Evolutionary conservation across 2,329 filamentous ascomycete genomes (phyloP), one percentile per base, ranked within the genome.

Genomic region (Zymoseptoria tritici): DNA sequence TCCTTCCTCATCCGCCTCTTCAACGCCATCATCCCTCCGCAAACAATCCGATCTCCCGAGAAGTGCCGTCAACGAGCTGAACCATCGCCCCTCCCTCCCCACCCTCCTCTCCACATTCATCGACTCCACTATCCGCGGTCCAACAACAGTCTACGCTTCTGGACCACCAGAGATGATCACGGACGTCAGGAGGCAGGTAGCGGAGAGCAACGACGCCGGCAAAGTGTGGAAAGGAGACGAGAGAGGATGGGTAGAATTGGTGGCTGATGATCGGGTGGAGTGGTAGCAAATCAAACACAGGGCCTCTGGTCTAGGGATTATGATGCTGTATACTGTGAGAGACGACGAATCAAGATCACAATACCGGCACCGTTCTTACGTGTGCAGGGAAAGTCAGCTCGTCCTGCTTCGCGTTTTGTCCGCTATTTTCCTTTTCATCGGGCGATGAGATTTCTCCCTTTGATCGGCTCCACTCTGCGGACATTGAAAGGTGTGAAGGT

Each of bases 151-250:
- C 11, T 22, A 67, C 2, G 64, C 63, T 6, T 67, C 64, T 57
- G 65, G 64, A 20, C 65, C 66, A 3, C 60, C 63, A 16, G 46
- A 11, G 11, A 66, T 67, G 66, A 62, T 65, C 6, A 60, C 59
- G 9, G 64, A 66, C 59, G 21, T 67, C 26, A 49, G 66, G 55
- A 21, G 46, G 6, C 56, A 59, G 3, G 61, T 67, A 9, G 58
- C 66, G 2, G 46, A 11, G 2, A 36, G 60, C 22, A 53, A 53
- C 16, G 29, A n/a, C n/a, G 52, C 52, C 21, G 52, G 22, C 2
- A 31, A 29, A n/a, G 29, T 53, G 2, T 53, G 52, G 52, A 9
- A 9, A 4, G 52, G 52, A 9, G 52, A 53, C 11, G 52, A 53
- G 52, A 53, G 52, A 13, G 52, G 22, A 8, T 3, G 22, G 9